phyloP scores from a whole-genome alignment of 345 rosid species.

The Carallia pectinifolia region DNA sequence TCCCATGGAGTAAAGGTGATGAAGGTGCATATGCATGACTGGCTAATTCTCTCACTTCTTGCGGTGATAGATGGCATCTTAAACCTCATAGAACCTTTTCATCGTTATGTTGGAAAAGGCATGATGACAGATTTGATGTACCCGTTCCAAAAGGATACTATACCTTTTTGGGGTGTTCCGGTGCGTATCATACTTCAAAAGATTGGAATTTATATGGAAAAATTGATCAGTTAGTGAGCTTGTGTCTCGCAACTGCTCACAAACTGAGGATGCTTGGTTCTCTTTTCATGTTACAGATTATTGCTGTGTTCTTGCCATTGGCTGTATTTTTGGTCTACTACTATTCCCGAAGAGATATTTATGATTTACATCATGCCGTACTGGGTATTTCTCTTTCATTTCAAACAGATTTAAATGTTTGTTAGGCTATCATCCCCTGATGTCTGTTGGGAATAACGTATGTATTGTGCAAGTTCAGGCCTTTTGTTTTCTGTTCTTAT shows the following conservation, averaged over 20 bases:
- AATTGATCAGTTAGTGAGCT: background rate
- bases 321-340: constrained; percentile 39
- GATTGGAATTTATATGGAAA: background rate
- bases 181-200: constrained; percentile 20
- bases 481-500: constrained; percentile 44
- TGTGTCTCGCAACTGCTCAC: background rate
- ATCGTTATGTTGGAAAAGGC: constrained; percentile 54
- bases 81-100: constrained; percentile 57
- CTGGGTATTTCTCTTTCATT: constrained; percentile 35
- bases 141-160: constrained; percentile 53
- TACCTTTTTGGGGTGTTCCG: constrained; percentile 68
- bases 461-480: constrained; percentile 34
- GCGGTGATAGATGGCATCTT: constrained; percentile 40
- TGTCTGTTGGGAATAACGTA: too few relatives aligned
- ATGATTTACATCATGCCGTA: constrained; percentile 61
- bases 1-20: constrained; percentile 57
- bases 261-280: background rate
- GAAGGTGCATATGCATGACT: constrained; percentile 43
- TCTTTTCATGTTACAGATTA: constrained; percentile 23
- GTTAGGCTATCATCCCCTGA: background rate
- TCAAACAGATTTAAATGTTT: background rate
- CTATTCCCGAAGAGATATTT: constrained; percentile 43
- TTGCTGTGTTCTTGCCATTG: constrained; percentile 43
- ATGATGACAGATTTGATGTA: constrained; percentile 60
- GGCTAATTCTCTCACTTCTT: constrained; percentile 51